Percentiles rank a stretch among this genome's conserved stretches.
Conservation (phyloP, 2,329 filamentous ascomycete genomes). For the Kalaharituber pfeilii region DNA sequence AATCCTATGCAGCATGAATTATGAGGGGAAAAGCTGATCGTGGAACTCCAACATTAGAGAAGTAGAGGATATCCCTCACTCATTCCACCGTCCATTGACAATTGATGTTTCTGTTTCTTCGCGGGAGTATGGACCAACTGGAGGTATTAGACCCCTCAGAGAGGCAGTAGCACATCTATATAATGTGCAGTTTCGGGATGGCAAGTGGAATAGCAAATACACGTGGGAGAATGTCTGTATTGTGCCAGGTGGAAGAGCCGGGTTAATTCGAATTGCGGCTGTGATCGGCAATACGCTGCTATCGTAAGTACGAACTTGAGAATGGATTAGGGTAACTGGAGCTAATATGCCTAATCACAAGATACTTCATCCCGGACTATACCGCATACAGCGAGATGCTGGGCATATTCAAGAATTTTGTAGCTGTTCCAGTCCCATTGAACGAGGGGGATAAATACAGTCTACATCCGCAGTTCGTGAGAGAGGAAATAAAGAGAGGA, state of each 20-base stretch:
- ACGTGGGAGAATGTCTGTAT: conserved; percentile 97
- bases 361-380: conserved; percentile 94
- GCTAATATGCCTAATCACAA: no score
- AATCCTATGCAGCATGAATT: not conserved
- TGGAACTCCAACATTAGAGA: conserved; percentile 37
- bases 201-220: conserved; percentile 64
- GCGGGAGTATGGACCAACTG: conserved; percentile 82
- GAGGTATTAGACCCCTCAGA: conserved; percentile 77
- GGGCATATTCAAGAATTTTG: conserved; percentile 80
- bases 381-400: conserved; percentile 98
- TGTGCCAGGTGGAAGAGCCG: conserved; percentile 80
- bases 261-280: conserved; percentile 84
- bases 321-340: no score
- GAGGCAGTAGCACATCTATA: conserved; percentile 82
- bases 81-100: conserved; percentile 61
- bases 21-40: not conserved
- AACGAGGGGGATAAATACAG: conserved; percentile 76
- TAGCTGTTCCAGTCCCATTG: conserved; percentile 70
- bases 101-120: conserved; percentile 64
- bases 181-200: conserved; percentile 78
- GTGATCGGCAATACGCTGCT: conserved; percentile 84
- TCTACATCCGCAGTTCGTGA: conserved; percentile 83
- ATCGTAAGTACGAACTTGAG: no score
- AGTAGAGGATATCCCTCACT: conserved; percentile 80
- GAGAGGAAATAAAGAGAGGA: conserved; percentile 72